These are phyloP conservation scores for Boechera stricta DNA, from an alignment of 345 rosid genomes.

Conservation along the genomic window DNA sequence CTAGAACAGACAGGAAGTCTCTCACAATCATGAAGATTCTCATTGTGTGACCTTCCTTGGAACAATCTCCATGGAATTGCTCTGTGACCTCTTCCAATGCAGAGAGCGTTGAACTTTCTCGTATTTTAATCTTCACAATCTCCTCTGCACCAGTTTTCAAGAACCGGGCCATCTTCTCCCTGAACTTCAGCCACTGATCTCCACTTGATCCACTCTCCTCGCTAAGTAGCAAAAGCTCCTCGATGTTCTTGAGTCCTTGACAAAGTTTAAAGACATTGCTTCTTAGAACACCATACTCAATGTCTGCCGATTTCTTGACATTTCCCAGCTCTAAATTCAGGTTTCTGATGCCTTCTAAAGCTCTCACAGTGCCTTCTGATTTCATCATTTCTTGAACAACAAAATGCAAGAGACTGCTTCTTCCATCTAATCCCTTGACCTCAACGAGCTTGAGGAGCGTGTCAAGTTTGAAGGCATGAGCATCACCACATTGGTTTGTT, in stretches of 20 bases:
- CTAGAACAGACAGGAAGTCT: slow-evolving; percentile 73
- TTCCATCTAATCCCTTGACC: slow-evolving; percentile 87
- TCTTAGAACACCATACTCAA: slow-evolving; percentile 77
- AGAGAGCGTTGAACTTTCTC: slow-evolving; percentile 72
- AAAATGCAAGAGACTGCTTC: slow-evolving; percentile 86
- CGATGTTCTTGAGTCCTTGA: slow-evolving; percentile 53
- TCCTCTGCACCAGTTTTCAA: slow-evolving; percentile 69
- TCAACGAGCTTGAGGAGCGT: slow-evolving; percentile 87
- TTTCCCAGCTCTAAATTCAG: slow-evolving; percentile 69
- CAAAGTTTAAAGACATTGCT: slow-evolving; percentile 69
- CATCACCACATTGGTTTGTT: slow-evolving; percentile 77
- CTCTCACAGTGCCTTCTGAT: slow-evolving; percentile 65
- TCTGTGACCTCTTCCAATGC: slow-evolving; percentile 87
- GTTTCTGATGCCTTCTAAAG: slow-evolving; percentile 71
- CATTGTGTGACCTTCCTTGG: slow-evolving; percentile 86
- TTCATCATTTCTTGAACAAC: slow-evolving; percentile 90
- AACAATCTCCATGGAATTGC: slow-evolving; percentile 86
- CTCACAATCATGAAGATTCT: slow-evolving; percentile 89
- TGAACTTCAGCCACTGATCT: slow-evolving; percentile 59
- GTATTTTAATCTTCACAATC: slow-evolving; percentile 74
- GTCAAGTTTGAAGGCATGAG: slow-evolving; percentile 88
- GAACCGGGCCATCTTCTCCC: slow-evolving; percentile 64
- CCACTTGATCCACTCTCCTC: slow-evolving; percentile 39
- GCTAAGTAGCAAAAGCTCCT: slow-evolving; percentile 49
- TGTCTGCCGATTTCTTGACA: slow-evolving; percentile 90